Base-by-base conservation (phyloP, 805 yeast species). In the Scheffersomyces lignosus region DNA sequence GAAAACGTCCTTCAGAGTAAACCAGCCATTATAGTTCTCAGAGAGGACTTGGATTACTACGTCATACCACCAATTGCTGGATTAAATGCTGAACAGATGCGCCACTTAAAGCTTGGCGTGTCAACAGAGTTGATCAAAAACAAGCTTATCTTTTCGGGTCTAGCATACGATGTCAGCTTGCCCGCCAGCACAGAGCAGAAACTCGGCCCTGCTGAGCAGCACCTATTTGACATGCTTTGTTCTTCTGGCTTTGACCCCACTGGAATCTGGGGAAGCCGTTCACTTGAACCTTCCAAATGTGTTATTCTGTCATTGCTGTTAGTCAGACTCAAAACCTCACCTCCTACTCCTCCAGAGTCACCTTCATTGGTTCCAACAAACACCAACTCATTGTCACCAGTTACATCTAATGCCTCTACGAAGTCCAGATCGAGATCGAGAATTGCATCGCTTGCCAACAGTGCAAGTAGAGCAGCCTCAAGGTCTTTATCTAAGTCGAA, bases 21-120 rank as follows among this genome's bases (percentile, higher is more conserved):
- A 48, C 99, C 98, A 0, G 83, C 96, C 1, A 82, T 93, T 29
- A 88, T 93, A 38, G 96, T 91, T 3, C 70, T 93, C 37, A 73
- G 97, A 44, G 99, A 93, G 59, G 99, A 93, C 61, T 72, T 93
- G 48, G 99, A 93, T 57, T 93, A 78, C 62, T 93, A 90, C 60
- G 87, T 95, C 45, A 81, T 93, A 13, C 95, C 96, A 2, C 90
- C 87, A 29, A 63, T 65, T 27, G 60, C 73, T 2, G 83, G 84
- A 2, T 62, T 80, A 26, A 59, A 69, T 33, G 65, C 67, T 15
- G 80, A 78, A 17, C 78, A 81, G 29, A 81, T 89, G 74, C 76
- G 78, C 46, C 69, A 71, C 26, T 66, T 91, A 43, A 91, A 91
- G 58, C 56, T 78, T 32, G 76, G 77, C 42, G 93, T 88, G 8